Evolutionary conservation across 2,329 filamentous ascomycete species (phyloP), one percentile per base, ranked within the genome.

Genomic region (Alternaria sp.): DNA sequence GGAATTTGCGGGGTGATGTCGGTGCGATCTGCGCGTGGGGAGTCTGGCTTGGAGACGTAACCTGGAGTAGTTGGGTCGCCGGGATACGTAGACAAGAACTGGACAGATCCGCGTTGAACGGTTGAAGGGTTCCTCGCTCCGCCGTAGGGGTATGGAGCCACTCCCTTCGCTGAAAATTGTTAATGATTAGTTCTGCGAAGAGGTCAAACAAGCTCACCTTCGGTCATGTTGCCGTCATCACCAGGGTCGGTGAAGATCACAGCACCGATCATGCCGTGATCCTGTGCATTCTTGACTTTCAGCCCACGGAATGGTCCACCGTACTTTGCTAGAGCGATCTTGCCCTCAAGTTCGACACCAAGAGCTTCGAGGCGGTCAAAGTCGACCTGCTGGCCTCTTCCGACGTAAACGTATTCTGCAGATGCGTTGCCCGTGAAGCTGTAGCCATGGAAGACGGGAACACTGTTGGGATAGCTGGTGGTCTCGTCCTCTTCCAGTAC

Each of bases 41-140:
- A 91, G 26, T 90, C 93, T 13, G 92, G 91, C 78, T 93, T 93
- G 0, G 93, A 97, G 4, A 93, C 90, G 73, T 96, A 97, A 6
- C 94, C 77, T 9, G 78, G 78, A 9, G 79, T 81, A 3, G 79
- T 80, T 3, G 79, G 78, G 46, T 81, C 79, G 19, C 79, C 78
- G 7, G 78, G 77, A 45, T 90, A 64, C 84, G 88, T 57, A 82
- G 85, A 68, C 63, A 97, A 80, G 73, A 93, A 97, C 55, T 82
- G 77, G 4, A 85, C 83, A 32, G 77, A 81, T 40, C 83, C 83
- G 64, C 83, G 74, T 65, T 85, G 83, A 2, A 85, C 81, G 15
- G 76, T 76, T 2, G 81, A 78, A 6, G 83, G 83, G 57, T 85
- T 81, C 19, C 83, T 75, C 15, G 83, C 83, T 17, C 79, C 80